Evolutionary conservation across 331 rosid genomes (phyloP), one percentile per base, ranked within the genome.

Genomic region (Rhamnella rubrinervis): DNA sequence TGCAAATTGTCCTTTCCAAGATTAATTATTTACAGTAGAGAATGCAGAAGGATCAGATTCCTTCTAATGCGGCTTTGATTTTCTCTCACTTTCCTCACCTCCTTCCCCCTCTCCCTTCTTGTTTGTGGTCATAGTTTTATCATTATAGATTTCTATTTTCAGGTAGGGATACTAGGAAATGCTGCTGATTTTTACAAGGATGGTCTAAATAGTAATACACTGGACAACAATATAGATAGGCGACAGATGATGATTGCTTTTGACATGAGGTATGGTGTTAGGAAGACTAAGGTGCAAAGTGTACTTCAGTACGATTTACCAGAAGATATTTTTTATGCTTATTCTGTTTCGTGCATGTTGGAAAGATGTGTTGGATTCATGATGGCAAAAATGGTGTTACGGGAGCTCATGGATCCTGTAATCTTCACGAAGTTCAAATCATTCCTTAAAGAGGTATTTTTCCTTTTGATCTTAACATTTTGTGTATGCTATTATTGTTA

Each of bases 211-310:
- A 56, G 80, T n/a, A 69, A 73, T 72, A 59, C 88, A 26, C 23
- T 77, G 61, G 95, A 91, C 74, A 84, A 70, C 71, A 78, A 79
- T 72, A n/a, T 81, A 78, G 97, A 83, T 78, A 85, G 98, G 85
- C 91, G 96, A 57, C 85, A 89, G 63, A 93, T 91, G 98, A 93
- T 93, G 97, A 91, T 93, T 80, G 97, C 98, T 71, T 93, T 93
- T 83, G 98, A 93, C 75, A 87, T 93, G 98, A 85, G 97, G 98
- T 93, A 87, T 26, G 63, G 13, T 14, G 41, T 77, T 75, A 68
- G 65, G 66, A 68, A 55, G 53, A 46, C 40, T 65, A 49, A 66
- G 60, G 7, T 31, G 7, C 55, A 37, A 41, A 46, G 59, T 55
- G 56, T 55, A 63, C 82, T 73, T 63, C 37, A 47, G n/a, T 39